A percentile compares a stretch with the other conserved stretches of the same genome.
phyloP scores from a whole-genome alignment of 805 yeast genomes.

The Starmerella stigmatis region DNA sequence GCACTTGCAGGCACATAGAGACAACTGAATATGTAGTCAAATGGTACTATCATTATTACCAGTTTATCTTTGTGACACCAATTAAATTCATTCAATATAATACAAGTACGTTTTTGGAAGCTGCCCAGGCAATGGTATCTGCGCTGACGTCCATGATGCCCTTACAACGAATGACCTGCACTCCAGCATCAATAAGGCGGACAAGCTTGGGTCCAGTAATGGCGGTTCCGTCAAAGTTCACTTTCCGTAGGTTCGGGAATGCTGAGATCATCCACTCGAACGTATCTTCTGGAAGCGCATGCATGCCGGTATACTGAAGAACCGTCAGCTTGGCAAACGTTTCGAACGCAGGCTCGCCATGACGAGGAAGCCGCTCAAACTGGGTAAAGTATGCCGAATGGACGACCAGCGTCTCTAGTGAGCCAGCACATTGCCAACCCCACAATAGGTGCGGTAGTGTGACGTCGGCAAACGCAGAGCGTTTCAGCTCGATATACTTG shows the following conservation, averaged over 20 bases:
- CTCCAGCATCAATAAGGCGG: constrained; percentile 6
- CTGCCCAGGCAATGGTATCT: constrained; percentile 17
- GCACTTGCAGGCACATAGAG: no score
- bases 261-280: constrained; percentile 20
- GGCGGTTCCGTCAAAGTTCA: constrained; percentile 21
- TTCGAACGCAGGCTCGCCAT: background rate
- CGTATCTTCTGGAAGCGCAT: constrained; percentile 8
- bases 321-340: constrained; percentile 11
- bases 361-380: constrained; percentile 1
- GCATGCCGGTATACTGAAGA: constrained; percentile 22
- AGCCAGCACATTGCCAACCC: constrained; percentile 12
- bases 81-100: background rate
- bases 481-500: constrained; percentile 20
- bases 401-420: constrained; percentile 19
- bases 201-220: constrained; percentile 21
- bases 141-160: constrained; percentile 18
- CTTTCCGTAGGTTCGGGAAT: constrained; percentile 15
- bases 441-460: constrained; percentile 13
- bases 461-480: constrained; percentile 8
- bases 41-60: no score
- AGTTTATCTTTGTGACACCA: no score
- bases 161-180: constrained; percentile 19
- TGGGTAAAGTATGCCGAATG: constrained; percentile 7
- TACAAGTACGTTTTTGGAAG: constrained; percentile 1
- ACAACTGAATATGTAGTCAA: no score